Evolutionary conservation across 148 eudicot species (phyloP).

Genomic region (Limonium bicolor): DNA sequence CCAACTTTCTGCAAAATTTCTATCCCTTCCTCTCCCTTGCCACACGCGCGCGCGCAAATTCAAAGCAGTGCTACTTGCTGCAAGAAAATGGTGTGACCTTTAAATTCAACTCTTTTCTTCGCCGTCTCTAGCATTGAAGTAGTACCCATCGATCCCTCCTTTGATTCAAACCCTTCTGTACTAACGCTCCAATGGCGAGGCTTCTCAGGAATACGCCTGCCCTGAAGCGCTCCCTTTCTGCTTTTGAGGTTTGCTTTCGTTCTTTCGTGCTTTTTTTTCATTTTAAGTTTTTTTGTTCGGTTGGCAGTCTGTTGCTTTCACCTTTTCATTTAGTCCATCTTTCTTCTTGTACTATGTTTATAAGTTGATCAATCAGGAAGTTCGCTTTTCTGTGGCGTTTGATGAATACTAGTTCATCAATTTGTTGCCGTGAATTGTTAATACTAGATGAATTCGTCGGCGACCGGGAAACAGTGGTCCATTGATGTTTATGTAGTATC

Average conservation of each 20-base stretch:
- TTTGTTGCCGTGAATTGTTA: background rate
- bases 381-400: background rate
- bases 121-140: background rate
- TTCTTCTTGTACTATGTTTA: background rate
- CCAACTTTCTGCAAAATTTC: too few relatives aligned
- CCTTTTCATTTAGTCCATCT: background rate
- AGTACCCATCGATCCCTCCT: background rate
- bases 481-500: background rate
- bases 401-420: background rate
- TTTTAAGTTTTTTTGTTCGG: too few relatives aligned
- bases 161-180: background rate
- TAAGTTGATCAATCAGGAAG: too few relatives aligned
- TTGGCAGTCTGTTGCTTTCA: background rate
- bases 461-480: background rate
- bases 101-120: background rate
- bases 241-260: slow-evolving; percentile 11
- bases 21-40: too few relatives aligned
- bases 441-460: background rate
- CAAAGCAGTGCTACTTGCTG: too few relatives aligned
- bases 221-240: slow-evolving; percentile 18
- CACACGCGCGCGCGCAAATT: too few relatives aligned
- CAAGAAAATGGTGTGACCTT: background rate
- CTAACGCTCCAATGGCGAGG: slow-evolving; percentile 21
- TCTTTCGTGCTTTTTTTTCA: background rate
- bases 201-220: slow-evolving; percentile 29